These are phyloP conservation scores for Colletotrichum coccodes DNA, from an alignment of 2,329 filamentous ascomycete species.

Conservation along the genomic window DNA sequence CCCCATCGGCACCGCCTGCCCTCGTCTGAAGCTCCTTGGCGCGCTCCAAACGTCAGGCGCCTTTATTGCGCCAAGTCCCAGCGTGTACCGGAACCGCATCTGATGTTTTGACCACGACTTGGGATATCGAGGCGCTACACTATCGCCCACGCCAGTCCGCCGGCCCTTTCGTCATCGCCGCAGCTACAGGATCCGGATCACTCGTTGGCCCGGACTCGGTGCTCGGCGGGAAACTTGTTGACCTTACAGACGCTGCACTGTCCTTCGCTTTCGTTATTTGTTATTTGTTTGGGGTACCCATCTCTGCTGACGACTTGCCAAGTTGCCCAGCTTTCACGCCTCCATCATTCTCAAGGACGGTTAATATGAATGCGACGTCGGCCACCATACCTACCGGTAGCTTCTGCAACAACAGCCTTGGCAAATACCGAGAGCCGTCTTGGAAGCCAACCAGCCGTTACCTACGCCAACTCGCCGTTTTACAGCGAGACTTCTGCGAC, in stretches of 20 bases:
- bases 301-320: constrained; percentile 11
- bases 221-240: constrained; percentile 4
- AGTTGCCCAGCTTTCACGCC: constrained; percentile 19
- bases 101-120: constrained; percentile 10
- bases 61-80: constrained; percentile 20
- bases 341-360: neutral
- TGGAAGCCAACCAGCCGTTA: constrained; percentile 21
- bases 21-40: constrained; percentile 13
- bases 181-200: neutral
- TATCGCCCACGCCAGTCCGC: neutral
- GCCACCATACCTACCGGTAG: neutral
- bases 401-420: constrained; percentile 2
- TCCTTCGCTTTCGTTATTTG: constrained; percentile 16
- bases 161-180: neutral
- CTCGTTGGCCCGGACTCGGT: neutral
- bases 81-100: constrained; percentile 10
- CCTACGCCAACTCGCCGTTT: neutral
- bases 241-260: neutral
- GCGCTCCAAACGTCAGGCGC: constrained; percentile 18
- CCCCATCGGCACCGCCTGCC: constrained; percentile 23
- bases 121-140: neutral
- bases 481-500: constrained; percentile 3
- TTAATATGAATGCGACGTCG: constrained; percentile 20
- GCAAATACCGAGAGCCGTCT: constrained; percentile 19
- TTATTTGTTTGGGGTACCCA: neutral